phyloP scores from a whole-genome alignment of 2,329 filamentous ascomycete species.

The Coniochaeta ligniaria region DNA sequence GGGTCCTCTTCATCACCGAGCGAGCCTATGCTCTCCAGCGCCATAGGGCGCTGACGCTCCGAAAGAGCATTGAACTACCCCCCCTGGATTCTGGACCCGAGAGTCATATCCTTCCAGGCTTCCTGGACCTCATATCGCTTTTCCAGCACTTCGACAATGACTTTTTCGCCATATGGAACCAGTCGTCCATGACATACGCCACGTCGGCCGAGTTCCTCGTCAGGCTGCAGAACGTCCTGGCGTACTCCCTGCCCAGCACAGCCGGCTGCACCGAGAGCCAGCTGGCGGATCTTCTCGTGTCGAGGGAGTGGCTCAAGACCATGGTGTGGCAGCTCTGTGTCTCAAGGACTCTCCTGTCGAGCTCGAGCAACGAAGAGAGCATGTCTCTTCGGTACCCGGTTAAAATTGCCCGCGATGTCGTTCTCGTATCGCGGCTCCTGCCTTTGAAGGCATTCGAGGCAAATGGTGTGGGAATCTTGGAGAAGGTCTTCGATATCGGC shows the following conservation, averaged over 20 bases:
- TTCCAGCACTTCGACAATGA: slow-evolving; percentile 18
- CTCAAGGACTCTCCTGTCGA: slow-evolving; percentile 12
- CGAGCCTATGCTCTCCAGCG: slow-evolving; percentile 22
- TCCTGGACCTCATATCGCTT: slow-evolving; percentile 20
- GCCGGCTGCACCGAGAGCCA: slow-evolving; percentile 11
- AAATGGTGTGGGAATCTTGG: slow-evolving; percentile 23
- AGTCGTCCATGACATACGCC: slow-evolving; percentile 1
- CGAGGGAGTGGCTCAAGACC: slow-evolving; percentile 18
- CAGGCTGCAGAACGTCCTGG: slow-evolving; percentile 3
- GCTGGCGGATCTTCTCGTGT: slow-evolving; percentile 17
- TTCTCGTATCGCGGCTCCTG: slow-evolving; percentile 13
- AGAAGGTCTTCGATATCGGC: slow-evolving; percentile 25
- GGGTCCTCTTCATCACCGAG: slow-evolving; percentile 23
- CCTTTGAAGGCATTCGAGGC: slow-evolving; percentile 20
- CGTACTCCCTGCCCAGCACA: slow-evolving; percentile 1
- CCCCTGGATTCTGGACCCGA: slow-evolving; percentile 11
- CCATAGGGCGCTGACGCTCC: slow-evolving; percentile 19
- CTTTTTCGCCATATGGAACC: slow-evolving; percentile 21
- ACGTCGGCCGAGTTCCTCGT: neutral
- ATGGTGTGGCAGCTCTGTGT: slow-evolving; percentile 21
- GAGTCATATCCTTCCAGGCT: slow-evolving; percentile 18
- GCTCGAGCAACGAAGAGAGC: slow-evolving; percentile 9
- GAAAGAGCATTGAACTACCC: slow-evolving; percentile 16
- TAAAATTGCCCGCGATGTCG: slow-evolving; percentile 17
- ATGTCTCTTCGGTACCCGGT: slow-evolving; percentile 19